Conservation (phyloP, 345 rosid genomes). For the Psidium guajava region DNA sequence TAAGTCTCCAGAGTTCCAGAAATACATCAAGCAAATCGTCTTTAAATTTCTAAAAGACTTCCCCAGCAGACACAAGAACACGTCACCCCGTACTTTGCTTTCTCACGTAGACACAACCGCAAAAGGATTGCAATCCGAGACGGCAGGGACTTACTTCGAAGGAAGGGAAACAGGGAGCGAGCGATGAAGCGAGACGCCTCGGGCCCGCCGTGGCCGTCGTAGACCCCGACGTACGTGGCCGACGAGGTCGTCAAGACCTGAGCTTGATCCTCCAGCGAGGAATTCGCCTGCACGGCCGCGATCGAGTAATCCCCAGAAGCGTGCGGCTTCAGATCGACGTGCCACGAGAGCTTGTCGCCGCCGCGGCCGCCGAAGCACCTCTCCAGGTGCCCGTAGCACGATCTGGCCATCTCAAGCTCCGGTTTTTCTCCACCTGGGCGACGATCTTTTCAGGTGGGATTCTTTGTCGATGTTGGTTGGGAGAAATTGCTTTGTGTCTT, state of each 20-base stretch:
- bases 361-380: constrained; percentile 31
- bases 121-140: not conserved
- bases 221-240: constrained; percentile 52
- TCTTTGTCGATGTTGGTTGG: not conserved
- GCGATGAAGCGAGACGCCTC: constrained; percentile 53
- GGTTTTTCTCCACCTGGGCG: not conserved
- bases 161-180: constrained; percentile 30
- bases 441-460: not conserved
- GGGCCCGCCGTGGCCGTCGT: constrained; percentile 72
- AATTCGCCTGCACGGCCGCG: constrained; percentile 58
- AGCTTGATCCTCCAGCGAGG: constrained; percentile 51
- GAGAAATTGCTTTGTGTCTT: not conserved
- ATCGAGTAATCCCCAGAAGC: constrained; percentile 53
- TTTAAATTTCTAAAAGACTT: not conserved
- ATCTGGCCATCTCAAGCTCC: constrained; percentile 15
- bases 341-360: constrained; percentile 39
- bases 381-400: constrained; percentile 23
- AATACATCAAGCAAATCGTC: not conserved
- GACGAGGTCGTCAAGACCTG: constrained; percentile 58
- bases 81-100: not conserved
- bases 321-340: constrained; percentile 43
- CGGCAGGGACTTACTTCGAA: constrained; percentile 21
- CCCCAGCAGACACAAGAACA: not conserved
- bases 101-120: not conserved
- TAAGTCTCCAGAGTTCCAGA: not conserved